A percentile compares a stretch with the other conserved stretches of the same genome.
These are phyloP conservation scores for Kalmusia sp. DNA, from an alignment of 2,329 filamentous ascomycete species.

Conservation along the genomic window DNA sequence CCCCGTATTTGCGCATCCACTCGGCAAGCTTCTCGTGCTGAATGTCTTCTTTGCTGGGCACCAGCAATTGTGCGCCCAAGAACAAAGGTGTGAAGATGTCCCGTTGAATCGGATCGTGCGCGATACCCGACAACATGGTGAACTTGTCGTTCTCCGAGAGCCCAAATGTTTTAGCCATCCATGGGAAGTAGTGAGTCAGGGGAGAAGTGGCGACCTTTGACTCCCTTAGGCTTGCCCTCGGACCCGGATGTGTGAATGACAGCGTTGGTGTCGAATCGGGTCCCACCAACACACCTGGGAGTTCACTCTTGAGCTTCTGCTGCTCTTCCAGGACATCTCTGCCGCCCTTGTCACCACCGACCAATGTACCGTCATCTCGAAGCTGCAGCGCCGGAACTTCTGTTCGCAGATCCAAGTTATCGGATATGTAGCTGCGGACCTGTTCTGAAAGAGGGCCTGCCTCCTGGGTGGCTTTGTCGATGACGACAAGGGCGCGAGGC, in stretches of 20 bases:
- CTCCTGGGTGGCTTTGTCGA: constrained; percentile 74
- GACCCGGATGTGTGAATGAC: constrained; percentile 65
- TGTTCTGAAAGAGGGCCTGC: constrained; percentile 67
- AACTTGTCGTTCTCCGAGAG: constrained; percentile 77
- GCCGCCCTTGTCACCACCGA: constrained; percentile 71
- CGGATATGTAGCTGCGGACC: constrained; percentile 72
- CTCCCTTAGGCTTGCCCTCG: constrained; percentile 85
- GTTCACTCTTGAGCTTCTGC: constrained; percentile 59
- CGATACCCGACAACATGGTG: constrained; percentile 84
- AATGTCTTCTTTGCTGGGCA: constrained; percentile 84
- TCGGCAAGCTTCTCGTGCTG: constrained; percentile 84
- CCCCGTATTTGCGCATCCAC: constrained; percentile 80
- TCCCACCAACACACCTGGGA: constrained; percentile 78
- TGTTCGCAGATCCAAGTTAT: constrained; percentile 75
- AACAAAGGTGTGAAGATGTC: constrained; percentile 93
- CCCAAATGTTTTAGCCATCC: constrained; percentile 88
- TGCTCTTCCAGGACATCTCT: constrained; percentile 70
- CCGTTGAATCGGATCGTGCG: constrained; percentile 69
- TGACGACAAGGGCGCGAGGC: constrained; percentile 74
- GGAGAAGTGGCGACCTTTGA: constrained; percentile 87
- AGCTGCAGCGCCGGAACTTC: constrained; percentile 78
- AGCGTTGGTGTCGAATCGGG: constrained; percentile 84
- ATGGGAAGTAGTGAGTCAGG: constrained; percentile 85
- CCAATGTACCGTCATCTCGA: constrained; percentile 71
- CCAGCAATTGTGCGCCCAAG: constrained; percentile 78